Evolutionary conservation across 768 basidiomycete species (phyloP), one percentile per base, ranked within the genome.

Genomic region (Polyporus arcularius): DNA sequence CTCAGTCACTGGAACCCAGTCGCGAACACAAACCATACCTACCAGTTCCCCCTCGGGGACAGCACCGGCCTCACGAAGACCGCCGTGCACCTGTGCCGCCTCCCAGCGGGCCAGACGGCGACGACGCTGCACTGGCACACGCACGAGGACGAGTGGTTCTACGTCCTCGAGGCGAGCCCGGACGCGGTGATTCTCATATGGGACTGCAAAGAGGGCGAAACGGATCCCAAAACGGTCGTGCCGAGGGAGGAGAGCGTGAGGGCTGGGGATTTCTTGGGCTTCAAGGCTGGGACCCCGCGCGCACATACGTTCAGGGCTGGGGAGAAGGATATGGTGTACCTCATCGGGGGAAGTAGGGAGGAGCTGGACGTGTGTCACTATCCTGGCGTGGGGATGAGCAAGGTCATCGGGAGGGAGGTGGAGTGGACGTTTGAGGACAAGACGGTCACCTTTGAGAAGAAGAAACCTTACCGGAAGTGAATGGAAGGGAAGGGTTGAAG

Each of bases 251-350:
- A 65, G 58, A 32, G 31, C 41, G 45, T 68, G 14, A 45, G 51
- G 40, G 52, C 55, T 11, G 70, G 70, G 5, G 70, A 71, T 48
- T 71, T 71, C 56, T 31, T 67, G 4, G 70, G 64, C 3, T 71
- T 69, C 59, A 66, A 66, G 4, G 67, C 67, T 0, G 67, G 65
- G 1, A 54, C 12, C n/a, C 14, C 46, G 50, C 54, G 38, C 10
- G 64, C 62, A 32, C 68, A 70, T 41, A 64, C 66, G 18, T 43
- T 71, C 10, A 52, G 63, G 12, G 58, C 64, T 6, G 70, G 67
- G 10, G 43, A 39, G 39, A 49, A 46, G 26, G 68, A 70, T 48
- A 41, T 71, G 21, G 65, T 68, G 54, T 71, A 70, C 51, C 60
- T 71, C 11, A 40, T 66, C 18, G 65, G 68, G 11, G 70, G 70